Evolutionary conservation across 768 basidiomycete species (phyloP), one percentile per base, ranked within the genome.

Genomic region (Termitomyces sp.): DNA sequence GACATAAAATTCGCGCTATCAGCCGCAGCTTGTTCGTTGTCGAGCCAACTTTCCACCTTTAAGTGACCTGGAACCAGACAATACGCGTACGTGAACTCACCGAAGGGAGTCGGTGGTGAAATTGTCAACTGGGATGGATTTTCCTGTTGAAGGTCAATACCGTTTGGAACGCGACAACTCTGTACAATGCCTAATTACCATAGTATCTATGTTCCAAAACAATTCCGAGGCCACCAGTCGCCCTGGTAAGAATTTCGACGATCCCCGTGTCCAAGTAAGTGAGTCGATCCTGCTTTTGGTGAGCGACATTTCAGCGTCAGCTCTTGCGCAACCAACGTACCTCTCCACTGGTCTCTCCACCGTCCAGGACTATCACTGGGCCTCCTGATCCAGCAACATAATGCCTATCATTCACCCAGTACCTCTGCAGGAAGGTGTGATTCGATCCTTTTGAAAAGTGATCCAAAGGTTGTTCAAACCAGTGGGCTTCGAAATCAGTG

Each of bases 201-300:
- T 96, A 96, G 69, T 89, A 94, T 60, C 94, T 82, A 70, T 98
- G 94, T 69, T 98, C 94, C 36, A 98, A 77, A n/a, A 98, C 83
- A 42, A 97, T 82, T 20, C 90, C 88, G 5, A 98, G 78, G 5
- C 96, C 96, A n/a, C 85, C 82, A 0, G 93, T 96, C 20, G 87
- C 88, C 55, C 82, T 86, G 2, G 90, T 77, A 55, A 98, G 75
- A 57, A 97, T 95, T 46, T 92, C 89, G 6, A 90, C 81, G 61
- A 98, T 95, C 1, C 94, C 91, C 0, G 83, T 87, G 60, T 91
- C 86, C 22, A 90, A 72, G 74, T 84, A 90, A 5, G 78, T 73
- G 48, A 83, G 61, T 42, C 82, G 74, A 53, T 78, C 70, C 80
- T 81, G 13, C n/a, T 36, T 56, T 51, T 22, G 31, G 33, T 56